These are phyloP conservation scores for Kokia cookei DNA, from an alignment of 441 rosid genomes.

Conservation along the genomic window DNA sequence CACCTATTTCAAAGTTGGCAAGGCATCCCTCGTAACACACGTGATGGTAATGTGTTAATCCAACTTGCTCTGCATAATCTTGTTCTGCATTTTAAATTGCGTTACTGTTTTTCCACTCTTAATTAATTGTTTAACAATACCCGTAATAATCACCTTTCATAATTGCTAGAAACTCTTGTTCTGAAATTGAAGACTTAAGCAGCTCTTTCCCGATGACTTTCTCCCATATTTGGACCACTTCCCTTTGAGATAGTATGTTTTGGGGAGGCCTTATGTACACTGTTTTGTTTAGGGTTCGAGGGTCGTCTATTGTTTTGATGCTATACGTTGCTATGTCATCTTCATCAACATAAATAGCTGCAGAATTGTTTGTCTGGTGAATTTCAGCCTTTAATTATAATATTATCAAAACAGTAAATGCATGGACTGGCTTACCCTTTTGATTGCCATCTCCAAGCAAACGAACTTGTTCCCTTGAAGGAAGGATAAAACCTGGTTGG, in stretches of 20 bases:
- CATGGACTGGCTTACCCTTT: conserved; percentile 21
- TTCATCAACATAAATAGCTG: conserved; percentile 49
- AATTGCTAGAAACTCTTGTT: conserved; percentile 29
- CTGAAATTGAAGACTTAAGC: conserved; percentile 29
- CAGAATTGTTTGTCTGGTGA: background rate
- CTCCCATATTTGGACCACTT: conserved; percentile 51
- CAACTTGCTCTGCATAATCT: conserved; percentile 39
- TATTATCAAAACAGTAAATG: background rate
- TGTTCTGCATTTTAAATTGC: conserved; percentile 7
- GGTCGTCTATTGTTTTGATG: conserved; percentile 37
- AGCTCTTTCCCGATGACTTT: conserved; percentile 37
- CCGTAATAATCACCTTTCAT: conserved; percentile 27
- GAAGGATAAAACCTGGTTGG: conserved; percentile 46
- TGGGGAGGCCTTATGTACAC: conserved; percentile 33
- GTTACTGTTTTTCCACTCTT: background rate
- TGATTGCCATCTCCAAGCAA: conserved; percentile 38
- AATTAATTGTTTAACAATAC: background rate
- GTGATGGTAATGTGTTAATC: conserved; percentile 44
- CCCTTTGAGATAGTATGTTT: conserved; percentile 43
- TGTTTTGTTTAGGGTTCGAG: conserved; percentile 46
- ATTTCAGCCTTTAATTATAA: background rate
- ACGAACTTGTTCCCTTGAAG: conserved; percentile 35
- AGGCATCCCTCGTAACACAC: conserved; percentile 55
- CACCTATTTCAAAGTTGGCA: conserved; percentile 36
- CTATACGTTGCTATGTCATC: conserved; percentile 44